Base-by-base conservation (phyloP, 2,329 filamentous ascomycete species). In the Aspergillus neotritici region DNA sequence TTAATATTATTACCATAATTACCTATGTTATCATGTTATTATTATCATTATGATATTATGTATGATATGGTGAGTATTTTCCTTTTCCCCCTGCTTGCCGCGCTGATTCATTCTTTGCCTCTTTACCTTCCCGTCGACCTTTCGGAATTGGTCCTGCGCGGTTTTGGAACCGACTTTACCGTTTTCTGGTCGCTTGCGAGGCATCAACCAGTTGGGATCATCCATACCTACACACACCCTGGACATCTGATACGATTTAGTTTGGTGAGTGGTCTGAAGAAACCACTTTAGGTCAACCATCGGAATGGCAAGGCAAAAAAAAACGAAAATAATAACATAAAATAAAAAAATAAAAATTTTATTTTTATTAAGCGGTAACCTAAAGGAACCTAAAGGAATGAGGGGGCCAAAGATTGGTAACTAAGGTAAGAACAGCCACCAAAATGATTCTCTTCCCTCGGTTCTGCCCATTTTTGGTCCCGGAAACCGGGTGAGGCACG, bases 91-190 rank as follows among this genome's bases (percentile, higher is more conserved):
- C 49, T 51, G 49, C 49, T 54, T 54, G 45, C 48, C 47, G 49
- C 49, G 47, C 48, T 53, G 49, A 51, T 50, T 49, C 49, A 16
- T 34, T 40, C 36, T 37, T 35, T 30, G 28, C 37, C 43, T 39
- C 38, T 35, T 48, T 46, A 28, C 34, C 35, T 46, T 45, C 50
- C 50, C 53, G 51, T 41, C 48, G 21, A 49, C 41, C 30, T n/a
- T 54, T 56, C 53, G 55, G 53, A 53, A 52, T 41, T 46, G 44
- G 38, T 33, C 46, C 43, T 51, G 47, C 40, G 43, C 44, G 32
- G 29, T 36, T 46, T 43, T 29, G 44, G 39, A 45, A 41, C 51
- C 52, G 51, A 48, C 38, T 40, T 46, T 49, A 38, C 49, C 51
- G 48, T 47, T 50, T 47, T 43, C 39, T 48, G 42, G 43, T 44